Conservation (phyloP, 192 early-diverging fungal genomes). For the Coemansia sp. region DNA sequence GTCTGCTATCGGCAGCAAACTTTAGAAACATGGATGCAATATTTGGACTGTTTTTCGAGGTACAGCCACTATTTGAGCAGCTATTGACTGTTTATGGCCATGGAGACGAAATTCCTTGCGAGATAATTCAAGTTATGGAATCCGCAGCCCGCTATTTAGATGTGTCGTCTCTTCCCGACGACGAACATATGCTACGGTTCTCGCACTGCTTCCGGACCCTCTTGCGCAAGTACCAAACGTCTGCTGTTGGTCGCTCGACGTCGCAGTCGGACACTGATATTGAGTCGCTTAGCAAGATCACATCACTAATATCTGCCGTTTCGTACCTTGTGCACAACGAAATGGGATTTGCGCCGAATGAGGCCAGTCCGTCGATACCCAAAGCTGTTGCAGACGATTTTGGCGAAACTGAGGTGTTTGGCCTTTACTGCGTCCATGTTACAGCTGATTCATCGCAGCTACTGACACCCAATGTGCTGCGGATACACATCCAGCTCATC, state of each 20-base stretch:
- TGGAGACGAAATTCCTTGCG: conserved; percentile 30
- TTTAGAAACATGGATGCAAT: conserved; percentile 44
- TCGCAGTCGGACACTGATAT: conserved; percentile 15
- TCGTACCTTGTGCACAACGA: conserved; percentile 48
- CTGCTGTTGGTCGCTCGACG: not conserved
- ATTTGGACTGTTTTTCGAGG: conserved; percentile 44
- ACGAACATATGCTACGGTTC: conserved; percentile 36
- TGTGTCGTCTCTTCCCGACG: conserved; percentile 36
- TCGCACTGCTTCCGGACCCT: conserved; percentile 34
- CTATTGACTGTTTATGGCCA: conserved; percentile 25
- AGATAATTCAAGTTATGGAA: conserved; percentile 38
- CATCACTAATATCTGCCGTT: conserved; percentile 31
- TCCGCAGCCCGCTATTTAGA: conserved; percentile 44
- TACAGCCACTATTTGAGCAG: conserved; percentile 34
- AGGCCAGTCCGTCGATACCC: conserved; percentile 17
- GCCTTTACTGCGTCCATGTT: conserved; percentile 45
- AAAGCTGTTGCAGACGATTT: conserved; percentile 38
- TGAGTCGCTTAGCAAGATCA: conserved; percentile 27
- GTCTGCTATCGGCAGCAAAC: conserved; percentile 46
- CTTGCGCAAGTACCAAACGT: conserved; percentile 29
- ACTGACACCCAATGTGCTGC: conserved; percentile 38
- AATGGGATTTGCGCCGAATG: conserved; percentile 47
- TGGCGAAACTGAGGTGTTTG: conserved; percentile 51
- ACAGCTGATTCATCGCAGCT: conserved; percentile 27
- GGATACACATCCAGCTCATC: conserved; percentile 41